Conservation (phyloP, 2,329 filamentous ascomycete species). For the Metarhizium album region DNA sequence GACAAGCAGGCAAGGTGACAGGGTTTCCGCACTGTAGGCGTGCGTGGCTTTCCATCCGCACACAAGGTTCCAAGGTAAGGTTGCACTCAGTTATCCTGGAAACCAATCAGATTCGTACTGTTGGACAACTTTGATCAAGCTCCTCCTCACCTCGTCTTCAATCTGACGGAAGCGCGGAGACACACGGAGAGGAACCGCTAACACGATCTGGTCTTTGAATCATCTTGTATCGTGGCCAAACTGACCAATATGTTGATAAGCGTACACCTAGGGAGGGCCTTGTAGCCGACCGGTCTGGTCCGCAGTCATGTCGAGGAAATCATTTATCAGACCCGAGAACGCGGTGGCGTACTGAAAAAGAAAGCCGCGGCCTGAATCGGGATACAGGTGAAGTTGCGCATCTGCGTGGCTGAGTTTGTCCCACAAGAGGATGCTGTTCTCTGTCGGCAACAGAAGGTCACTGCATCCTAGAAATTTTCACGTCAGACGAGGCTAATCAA, state of each 20-base stretch:
- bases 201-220: neutral
- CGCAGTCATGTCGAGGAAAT: conserved; percentile 15
- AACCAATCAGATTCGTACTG: neutral
- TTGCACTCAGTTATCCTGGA: neutral
- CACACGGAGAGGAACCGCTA: neutral
- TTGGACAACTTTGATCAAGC: neutral
- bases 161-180: neutral
- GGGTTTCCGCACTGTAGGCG: neutral
- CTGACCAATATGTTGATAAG: neutral
- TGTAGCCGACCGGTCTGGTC: conserved; percentile 5
- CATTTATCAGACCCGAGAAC: conserved; percentile 22
- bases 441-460: conserved; percentile 24
- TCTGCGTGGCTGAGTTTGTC: conserved; percentile 20
- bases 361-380: conserved; percentile 26
- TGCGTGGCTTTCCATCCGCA: neutral
- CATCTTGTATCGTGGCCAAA: neutral
- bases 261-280: neutral
- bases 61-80: neutral
- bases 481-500: neutral
- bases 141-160: neutral
- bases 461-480: conserved; percentile 17
- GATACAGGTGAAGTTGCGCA: conserved; percentile 23
- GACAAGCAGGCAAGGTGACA: neutral
- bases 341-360: conserved; percentile 23
- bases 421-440: conserved; percentile 28